Base-by-base conservation (phyloP, 2,329 filamentous ascomycete species). In the Cryoendolithus antarcticus region DNA sequence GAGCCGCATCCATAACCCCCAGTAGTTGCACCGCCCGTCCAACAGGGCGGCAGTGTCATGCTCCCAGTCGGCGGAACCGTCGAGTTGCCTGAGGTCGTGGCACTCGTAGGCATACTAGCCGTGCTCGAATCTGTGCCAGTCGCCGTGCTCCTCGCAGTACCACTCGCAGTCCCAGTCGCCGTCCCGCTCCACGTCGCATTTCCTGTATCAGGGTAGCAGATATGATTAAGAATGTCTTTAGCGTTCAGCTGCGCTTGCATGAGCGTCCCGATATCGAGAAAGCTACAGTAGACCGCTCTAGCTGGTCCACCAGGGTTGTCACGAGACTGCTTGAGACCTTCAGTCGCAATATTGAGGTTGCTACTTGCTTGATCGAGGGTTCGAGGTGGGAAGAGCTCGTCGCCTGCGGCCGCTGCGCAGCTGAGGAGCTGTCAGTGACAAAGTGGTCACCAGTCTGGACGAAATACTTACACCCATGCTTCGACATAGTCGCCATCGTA, bases 341-440 rank as follows among this genome's bases (percentile, higher is more conserved):
- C 13, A 4, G 19, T n/a, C 5, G 30, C 8, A 10, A 19, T 32
- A 7, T 36, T 30, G 21, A 41, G 34, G 30, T 29, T 30, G 3
- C 30, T 31, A 11, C 39, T 31, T n/a, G 34, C 39, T 11, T 41
- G 19, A 7, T 21, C 10, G 9, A 36, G 15, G 12, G 34, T 33
- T 21, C 10, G 29, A 9, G 30, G 30, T 10, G 29, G 34, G 34
- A 41, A 41, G 3, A 41, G 8, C 7, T 31, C 24, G 9, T 30
- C 37, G 11, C 32, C 32, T 4, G 30, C 34, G 9, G 34, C 34
- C 4, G 34, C 36, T 28, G 39, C 39, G 24, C 39, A 41, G 12
- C 39, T 41, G n/a, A 33, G 9, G 11, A 11, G 13, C 11, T 4
- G 21, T 15, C 7, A 11, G 32, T 29, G 33, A 31, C 12, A 4